Percentiles rank a stretch among this genome's conserved stretches.
phyloP scores from a whole-genome alignment of 768 basidiomycete genomes.

The Serpula lacrymans region DNA sequence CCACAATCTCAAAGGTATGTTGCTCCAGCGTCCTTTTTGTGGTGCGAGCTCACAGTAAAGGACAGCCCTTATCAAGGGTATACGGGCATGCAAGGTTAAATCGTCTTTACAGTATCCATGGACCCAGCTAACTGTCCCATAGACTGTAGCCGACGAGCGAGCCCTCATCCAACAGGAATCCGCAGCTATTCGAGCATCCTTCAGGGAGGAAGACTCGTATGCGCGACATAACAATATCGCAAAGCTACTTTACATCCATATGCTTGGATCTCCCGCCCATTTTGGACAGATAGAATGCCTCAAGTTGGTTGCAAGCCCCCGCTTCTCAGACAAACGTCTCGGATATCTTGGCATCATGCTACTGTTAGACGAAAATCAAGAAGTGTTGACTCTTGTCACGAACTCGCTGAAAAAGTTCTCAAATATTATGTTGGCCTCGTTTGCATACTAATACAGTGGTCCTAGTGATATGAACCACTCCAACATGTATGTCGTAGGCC shows the following conservation, averaged over 20 bases:
- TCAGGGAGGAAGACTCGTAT: constrained; percentile 95
- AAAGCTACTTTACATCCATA: constrained; percentile 97
- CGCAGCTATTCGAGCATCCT: constrained; percentile 93
- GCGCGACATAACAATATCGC: constrained; percentile 96
- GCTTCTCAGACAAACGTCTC: constrained; percentile 93
- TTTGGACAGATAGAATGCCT: constrained; percentile 99
- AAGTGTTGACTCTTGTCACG: constrained; percentile 94
- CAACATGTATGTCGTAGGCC: constrained; percentile 97
- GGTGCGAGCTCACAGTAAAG: constrained; percentile 25
- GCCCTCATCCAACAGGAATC: constrained; percentile 96
- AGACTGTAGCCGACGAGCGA: constrained; percentile 99
- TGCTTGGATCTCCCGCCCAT: constrained; percentile 98
- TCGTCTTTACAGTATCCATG: constrained; percentile 12
- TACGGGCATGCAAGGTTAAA: constrained; percentile 90
- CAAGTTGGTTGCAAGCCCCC: constrained; percentile 90
- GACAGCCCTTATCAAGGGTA: constrained; percentile 94
- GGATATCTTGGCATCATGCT: constrained; percentile 99
- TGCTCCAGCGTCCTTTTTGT: constrained; percentile 6
- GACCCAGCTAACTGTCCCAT: constrained; percentile 21
- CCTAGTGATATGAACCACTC: constrained; percentile 97
- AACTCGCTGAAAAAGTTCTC: constrained; percentile 97
- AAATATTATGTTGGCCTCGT: background rate
- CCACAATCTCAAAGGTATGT: constrained; percentile 80
- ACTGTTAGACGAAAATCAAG: constrained; percentile 94
- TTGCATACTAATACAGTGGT: constrained; percentile 8